These are phyloP conservation scores for Mimosa bimucronata DNA, from an alignment of 306 rosid species.

Conservation along the genomic window DNA sequence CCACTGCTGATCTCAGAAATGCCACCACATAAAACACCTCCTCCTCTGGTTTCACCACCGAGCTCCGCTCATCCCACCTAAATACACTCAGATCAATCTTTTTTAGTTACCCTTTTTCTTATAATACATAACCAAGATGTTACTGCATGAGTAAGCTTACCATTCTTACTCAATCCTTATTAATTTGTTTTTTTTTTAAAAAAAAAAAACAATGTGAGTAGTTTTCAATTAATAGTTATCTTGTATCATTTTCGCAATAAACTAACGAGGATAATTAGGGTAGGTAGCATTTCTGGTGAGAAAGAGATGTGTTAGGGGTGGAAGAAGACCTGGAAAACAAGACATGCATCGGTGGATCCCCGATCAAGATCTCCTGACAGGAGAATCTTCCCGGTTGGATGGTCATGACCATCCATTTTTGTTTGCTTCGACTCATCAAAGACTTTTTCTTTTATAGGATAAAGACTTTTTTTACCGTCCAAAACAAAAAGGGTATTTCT, in stretches of 20 bases:
- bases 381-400: slow-evolving; percentile 60
- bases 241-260: neutral
- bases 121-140: neutral
- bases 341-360: slow-evolving; percentile 44
- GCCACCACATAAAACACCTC: slow-evolving; percentile 80
- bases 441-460: neutral
- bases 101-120: neutral
- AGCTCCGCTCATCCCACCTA: slow-evolving; percentile 88
- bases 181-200: no score
- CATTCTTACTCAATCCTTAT: neutral
- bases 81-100: neutral
- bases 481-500: neutral
- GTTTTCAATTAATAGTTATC: neutral
- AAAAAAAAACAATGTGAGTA: no score
- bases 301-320: neutral
- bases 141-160: neutral
- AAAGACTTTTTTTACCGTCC: neutral
- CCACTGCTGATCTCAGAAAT: slow-evolving; percentile 84
- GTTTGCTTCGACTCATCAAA: slow-evolving; percentile 31
- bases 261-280: neutral
- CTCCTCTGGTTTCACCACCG: slow-evolving; percentile 77
- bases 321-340: neutral
- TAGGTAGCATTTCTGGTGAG: slow-evolving; percentile 1
- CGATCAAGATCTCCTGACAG: slow-evolving; percentile 64
- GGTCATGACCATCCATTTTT: slow-evolving; percentile 50